phyloP scores from a whole-genome alignment of 148 eudicot species.

The Fagopyrum homotropicum region DNA sequence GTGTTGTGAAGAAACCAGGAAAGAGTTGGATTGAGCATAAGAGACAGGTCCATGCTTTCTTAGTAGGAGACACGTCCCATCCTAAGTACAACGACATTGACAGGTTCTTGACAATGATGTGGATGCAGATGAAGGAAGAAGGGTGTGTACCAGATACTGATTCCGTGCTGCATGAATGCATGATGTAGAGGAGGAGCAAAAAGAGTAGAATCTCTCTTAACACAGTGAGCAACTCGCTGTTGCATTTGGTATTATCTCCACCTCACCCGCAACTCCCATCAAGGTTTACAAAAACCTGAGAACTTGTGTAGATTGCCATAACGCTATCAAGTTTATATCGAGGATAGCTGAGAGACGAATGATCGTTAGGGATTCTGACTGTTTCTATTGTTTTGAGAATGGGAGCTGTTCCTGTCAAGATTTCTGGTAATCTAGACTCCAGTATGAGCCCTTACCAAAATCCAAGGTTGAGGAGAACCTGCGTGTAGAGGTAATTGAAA shows the following conservation, averaged over 20 bases:
- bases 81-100: constrained; percentile 32
- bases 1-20: constrained; percentile 46
- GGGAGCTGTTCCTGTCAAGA: constrained; percentile 51
- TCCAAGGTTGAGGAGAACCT: constrained; percentile 1
- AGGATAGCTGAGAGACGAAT: too few relatives aligned
- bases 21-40: constrained; percentile 51
- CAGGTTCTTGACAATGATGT: constrained; percentile 32
- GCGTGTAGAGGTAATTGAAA: not conserved
- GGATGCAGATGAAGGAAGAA: constrained; percentile 48
- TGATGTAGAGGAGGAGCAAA: constrained; percentile 61
- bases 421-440: constrained; percentile 29
- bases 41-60: constrained; percentile 35
- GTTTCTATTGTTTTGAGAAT: not conserved
- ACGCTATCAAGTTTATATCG: too few relatives aligned
- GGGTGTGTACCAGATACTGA: constrained; percentile 51
- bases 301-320: too few relatives aligned
- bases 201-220: constrained; percentile 49
- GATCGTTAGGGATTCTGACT: too few relatives aligned
- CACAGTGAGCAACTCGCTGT: constrained; percentile 65
- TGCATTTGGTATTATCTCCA: constrained; percentile 47
- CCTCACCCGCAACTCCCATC: constrained; percentile 35
- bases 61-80: constrained; percentile 50
- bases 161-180: constrained; percentile 31
- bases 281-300: constrained; percentile 23
- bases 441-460: not conserved